Evolutionary conservation across 305 asterid genomes (phyloP).

Genomic region (Salvia sclarea): DNA sequence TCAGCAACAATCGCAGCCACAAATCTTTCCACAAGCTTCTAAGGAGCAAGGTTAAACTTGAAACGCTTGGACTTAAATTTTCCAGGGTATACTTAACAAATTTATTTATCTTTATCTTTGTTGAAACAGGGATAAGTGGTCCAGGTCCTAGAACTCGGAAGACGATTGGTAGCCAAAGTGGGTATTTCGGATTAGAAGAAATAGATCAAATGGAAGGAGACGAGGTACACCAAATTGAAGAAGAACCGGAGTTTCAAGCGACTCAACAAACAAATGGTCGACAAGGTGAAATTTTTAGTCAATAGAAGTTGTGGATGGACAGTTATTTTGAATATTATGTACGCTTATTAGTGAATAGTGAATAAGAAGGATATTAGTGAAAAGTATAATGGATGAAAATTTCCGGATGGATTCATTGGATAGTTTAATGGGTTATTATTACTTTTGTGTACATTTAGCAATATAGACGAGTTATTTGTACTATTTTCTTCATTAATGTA

Average conservation of each 20-base stretch:
- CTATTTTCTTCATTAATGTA: background rate
- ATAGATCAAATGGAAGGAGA: background rate
- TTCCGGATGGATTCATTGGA: background rate
- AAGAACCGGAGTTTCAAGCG: background rate
- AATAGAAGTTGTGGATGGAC: background rate
- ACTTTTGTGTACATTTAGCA: background rate
- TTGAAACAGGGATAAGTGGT: background rate
- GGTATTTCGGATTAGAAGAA: background rate
- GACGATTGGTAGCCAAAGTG: background rate
- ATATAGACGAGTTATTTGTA: background rate
- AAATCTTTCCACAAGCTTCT: background rate
- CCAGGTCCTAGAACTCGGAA: background rate
- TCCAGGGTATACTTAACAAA: background rate
- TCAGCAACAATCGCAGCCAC: background rate
- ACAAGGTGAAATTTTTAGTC: background rate
- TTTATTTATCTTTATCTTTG: background rate
- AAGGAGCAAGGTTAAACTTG: background rate
- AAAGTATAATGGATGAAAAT: background rate
- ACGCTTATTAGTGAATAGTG: background rate
- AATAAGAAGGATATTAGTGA: background rate
- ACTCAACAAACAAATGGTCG: background rate
- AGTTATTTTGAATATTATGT: background rate
- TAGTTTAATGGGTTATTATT: background rate
- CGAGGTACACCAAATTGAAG: conserved; percentile 1
- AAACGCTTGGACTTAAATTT: too few species aligned